phyloP scores from a whole-genome alignment of 192 early-diverging fungal species.

The Backusella westeae region DNA sequence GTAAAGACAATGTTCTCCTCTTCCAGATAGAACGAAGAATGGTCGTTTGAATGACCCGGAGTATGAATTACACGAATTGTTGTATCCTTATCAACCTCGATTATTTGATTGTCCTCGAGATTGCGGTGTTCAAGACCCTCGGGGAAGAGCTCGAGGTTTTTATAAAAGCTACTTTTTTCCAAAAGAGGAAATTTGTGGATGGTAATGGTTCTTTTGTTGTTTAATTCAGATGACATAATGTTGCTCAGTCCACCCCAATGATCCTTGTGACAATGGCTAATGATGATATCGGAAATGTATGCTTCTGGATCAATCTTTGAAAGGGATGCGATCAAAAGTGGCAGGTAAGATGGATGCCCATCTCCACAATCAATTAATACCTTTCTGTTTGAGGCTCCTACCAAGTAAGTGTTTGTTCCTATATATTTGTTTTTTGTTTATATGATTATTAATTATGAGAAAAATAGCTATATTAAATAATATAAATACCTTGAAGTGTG shows the following conservation, averaged over 20 bases:
- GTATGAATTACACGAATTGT: conserved; percentile 64
- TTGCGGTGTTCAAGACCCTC: conserved; percentile 10
- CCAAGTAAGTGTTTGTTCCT: conserved; percentile 85
- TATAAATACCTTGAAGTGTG: conserved; percentile 64
- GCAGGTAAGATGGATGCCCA: conserved; percentile 66
- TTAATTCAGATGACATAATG: conserved; percentile 34
- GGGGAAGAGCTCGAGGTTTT: conserved; percentile 25
- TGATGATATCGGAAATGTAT: conserved; percentile 64
- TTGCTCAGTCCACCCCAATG: conserved; percentile 46
- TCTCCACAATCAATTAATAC: conserved; percentile 79
- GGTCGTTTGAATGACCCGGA: conserved; percentile 80
- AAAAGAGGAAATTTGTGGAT: conserved; percentile 16
- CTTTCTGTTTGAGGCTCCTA: conserved; percentile 67
- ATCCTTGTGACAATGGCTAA: conserved; percentile 74
- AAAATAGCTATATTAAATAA: neutral
- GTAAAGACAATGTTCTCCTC: conserved; percentile 70
- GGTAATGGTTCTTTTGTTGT: conserved; percentile 13
- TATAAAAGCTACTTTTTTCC: neutral
- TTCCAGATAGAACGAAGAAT: conserved; percentile 65
- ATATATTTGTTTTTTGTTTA: neutral
- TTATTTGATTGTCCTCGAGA: conserved; percentile 56
- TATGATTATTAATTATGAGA: neutral
- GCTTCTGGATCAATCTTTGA: conserved; percentile 40
- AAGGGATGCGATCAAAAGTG: conserved; percentile 54
- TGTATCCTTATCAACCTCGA: conserved; percentile 55